Evolutionary conservation across 139 green algal genomes (phyloP).

Genomic region (Microglena sp.): DNA sequence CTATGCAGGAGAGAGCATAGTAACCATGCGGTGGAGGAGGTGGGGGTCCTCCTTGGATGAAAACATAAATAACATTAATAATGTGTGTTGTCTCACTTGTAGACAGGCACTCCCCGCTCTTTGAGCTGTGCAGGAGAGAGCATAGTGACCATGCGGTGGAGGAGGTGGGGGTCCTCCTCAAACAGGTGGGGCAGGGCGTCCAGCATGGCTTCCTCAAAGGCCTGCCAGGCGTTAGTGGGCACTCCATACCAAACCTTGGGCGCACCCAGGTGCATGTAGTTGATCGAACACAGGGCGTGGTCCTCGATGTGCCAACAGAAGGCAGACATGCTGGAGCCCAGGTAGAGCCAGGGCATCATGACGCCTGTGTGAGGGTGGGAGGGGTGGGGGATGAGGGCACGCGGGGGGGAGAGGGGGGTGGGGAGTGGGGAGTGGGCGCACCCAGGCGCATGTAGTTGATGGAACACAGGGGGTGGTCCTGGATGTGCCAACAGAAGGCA

Average conservation of each 20-base stretch:
- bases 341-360: conserved; percentile 74
- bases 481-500: conserved; percentile 10
- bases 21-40: background rate
- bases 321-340: conserved; percentile 67
- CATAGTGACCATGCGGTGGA: conserved; percentile 78
- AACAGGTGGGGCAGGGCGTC: conserved; percentile 64
- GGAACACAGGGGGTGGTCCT: conserved; percentile 88
- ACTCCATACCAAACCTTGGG: conserved; percentile 72
- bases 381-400: too few species aligned
- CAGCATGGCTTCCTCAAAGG: conserved; percentile 62
- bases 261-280: conserved; percentile 77
- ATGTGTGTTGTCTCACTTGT: conserved; percentile 33
- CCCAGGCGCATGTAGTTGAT: conserved; percentile 69
- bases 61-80: too few species aligned
- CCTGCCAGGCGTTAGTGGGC: conserved; percentile 42
- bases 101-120: conserved; percentile 67
- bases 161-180: conserved; percentile 55
- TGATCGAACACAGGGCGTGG: conserved; percentile 87
- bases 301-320: conserved; percentile 85
- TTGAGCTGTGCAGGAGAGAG: conserved; percentile 56
- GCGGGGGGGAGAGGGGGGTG: too few species aligned
- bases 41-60: too few species aligned
- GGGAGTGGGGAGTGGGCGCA: too few species aligned
- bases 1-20: background rate
- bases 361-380: conserved; percentile 41